Percentiles rank a stretch among this genome's conserved stretches.
Conservation (phyloP, 805 yeast genomes). For the Starmerella bombi region DNA sequence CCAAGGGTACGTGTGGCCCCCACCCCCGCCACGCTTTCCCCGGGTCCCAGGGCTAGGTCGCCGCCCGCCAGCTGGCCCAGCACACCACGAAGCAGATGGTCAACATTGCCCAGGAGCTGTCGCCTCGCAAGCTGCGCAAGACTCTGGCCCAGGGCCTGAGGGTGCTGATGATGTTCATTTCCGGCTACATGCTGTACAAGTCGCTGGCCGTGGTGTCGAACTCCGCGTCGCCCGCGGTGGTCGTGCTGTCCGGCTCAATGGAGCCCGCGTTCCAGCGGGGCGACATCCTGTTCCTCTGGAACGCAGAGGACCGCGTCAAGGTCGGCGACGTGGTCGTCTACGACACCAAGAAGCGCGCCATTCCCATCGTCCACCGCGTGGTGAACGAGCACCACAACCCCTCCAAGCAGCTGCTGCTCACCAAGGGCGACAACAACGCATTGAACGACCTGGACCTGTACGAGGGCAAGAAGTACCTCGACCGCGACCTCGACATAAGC, state of each 20-base stretch:
- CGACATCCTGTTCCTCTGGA: conserved; percentile 84
- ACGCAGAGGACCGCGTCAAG: conserved; percentile 48
- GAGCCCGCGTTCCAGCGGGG: conserved; percentile 99
- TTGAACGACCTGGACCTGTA: conserved; percentile 82
- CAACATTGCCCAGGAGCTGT: conserved; percentile 7
- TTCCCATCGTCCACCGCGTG: conserved; percentile 96
- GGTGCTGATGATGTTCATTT: conserved; percentile 65
- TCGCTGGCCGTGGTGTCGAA: conserved; percentile 60
- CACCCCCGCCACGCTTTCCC: too few species aligned
- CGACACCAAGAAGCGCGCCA: conserved; percentile 59
- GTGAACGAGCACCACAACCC: conserved; percentile 58
- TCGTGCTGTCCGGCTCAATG: conserved; percentile 96
- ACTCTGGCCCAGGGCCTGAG: conserved; percentile 44
- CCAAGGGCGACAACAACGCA: conserved; percentile 94
- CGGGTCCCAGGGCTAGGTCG: too few species aligned
- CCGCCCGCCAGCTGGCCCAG: too few species aligned
- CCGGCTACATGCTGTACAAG: conserved; percentile 90
- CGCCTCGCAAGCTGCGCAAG: conserved; percentile 20
- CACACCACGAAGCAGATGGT: too few species aligned
- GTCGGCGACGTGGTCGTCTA: conserved; percentile 95
- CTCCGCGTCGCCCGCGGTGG: conserved; percentile 88
- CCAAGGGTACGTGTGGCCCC: too few species aligned
- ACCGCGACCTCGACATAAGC: conserved; percentile 62
- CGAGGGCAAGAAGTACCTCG: conserved; percentile 62
- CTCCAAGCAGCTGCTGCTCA: conserved; percentile 55